Conservation (phyloP, 75 land plant species). For the Selaginella moellendorffii region DNA sequence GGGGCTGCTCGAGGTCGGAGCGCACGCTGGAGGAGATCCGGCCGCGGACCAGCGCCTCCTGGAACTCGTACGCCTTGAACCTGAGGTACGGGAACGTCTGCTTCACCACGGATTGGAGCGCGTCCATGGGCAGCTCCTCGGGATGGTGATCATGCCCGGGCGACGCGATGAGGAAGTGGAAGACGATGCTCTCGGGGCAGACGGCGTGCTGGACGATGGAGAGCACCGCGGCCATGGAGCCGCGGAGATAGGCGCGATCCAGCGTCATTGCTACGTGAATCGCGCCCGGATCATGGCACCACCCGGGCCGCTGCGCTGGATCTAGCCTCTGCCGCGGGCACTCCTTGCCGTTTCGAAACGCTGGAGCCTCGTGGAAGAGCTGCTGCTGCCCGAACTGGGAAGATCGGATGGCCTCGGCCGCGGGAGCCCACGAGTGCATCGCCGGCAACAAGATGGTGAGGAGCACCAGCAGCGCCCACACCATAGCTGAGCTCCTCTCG, state of each 20-base stretch:
- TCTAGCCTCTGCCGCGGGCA: slow-evolving; percentile 22
- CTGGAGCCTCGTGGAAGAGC: slow-evolving; percentile 40
- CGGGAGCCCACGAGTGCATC: slow-evolving; percentile 56
- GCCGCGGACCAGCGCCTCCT: slow-evolving; percentile 25
- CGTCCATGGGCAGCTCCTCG: not conserved
- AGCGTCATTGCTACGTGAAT: slow-evolving; percentile 84
- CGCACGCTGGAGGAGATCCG: slow-evolving; percentile 59
- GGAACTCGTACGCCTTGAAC: slow-evolving; percentile 50
- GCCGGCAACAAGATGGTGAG: slow-evolving; percentile 40
- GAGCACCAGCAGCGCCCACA: slow-evolving; percentile 39
- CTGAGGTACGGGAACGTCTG: slow-evolving; percentile 56
- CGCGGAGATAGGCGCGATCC: slow-evolving; percentile 53
- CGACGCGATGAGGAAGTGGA: slow-evolving; percentile 61
- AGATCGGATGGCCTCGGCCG: slow-evolving; percentile 61
- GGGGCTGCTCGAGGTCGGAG: slow-evolving; percentile 62
- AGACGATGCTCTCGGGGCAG: slow-evolving; percentile 57
- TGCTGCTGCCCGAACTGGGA: slow-evolving; percentile 19
- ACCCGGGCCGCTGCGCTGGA: slow-evolving; percentile 21
- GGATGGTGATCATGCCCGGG: no score
- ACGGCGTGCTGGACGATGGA: slow-evolving; percentile 46
- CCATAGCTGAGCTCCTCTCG: no score
- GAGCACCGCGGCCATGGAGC: slow-evolving; percentile 65
- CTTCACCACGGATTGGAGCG: slow-evolving; percentile 29
- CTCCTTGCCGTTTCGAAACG: slow-evolving; percentile 51
- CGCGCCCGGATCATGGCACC: slow-evolving; percentile 43